phyloP scores from a whole-genome alignment of 148 eudicot species.

The Hydrangea macrophylla region DNA sequence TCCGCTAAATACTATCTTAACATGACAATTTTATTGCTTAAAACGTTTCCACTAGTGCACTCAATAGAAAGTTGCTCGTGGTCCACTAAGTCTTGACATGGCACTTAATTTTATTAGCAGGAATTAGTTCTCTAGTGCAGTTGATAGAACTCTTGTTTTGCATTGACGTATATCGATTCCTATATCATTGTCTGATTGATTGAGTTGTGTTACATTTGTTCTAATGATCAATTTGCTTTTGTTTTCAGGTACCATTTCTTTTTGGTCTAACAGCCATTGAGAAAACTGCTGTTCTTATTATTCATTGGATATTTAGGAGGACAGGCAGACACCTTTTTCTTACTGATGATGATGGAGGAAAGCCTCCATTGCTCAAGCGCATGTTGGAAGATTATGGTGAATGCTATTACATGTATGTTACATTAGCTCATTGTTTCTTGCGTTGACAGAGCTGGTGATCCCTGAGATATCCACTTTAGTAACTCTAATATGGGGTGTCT shows the following conservation, averaged over 20 bases:
- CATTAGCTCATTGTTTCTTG: conserved; percentile 10
- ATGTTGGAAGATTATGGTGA: conserved; percentile 82
- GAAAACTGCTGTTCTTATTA: conserved; percentile 62
- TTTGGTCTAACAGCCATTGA: conserved; percentile 82
- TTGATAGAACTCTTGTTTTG: neutral
- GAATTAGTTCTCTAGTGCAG: no score
- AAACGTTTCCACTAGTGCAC: no score
- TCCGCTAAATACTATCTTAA: no score
- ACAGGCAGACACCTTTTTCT: conserved; percentile 94
- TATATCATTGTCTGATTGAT: neutral
- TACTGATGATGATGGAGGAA: conserved; percentile 73
- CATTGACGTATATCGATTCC: neutral
- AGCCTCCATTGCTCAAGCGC: conserved; percentile 88
- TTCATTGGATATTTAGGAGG: conserved; percentile 88
- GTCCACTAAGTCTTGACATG: no score
- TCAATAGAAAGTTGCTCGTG: no score
- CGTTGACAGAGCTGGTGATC: neutral
- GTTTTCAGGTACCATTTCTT: conserved; percentile 77
- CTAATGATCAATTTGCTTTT: conserved; percentile 5
- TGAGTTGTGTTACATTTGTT: neutral
- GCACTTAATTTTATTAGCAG: neutral
- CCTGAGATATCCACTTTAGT: neutral
- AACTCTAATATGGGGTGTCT: conserved; percentile 8
- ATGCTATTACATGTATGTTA: conserved; percentile 62
- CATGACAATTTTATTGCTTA: no score